phyloP scores from a whole-genome alignment of 495 filamentous ascomycete species.

The Aspergillus steynii region DNA sequence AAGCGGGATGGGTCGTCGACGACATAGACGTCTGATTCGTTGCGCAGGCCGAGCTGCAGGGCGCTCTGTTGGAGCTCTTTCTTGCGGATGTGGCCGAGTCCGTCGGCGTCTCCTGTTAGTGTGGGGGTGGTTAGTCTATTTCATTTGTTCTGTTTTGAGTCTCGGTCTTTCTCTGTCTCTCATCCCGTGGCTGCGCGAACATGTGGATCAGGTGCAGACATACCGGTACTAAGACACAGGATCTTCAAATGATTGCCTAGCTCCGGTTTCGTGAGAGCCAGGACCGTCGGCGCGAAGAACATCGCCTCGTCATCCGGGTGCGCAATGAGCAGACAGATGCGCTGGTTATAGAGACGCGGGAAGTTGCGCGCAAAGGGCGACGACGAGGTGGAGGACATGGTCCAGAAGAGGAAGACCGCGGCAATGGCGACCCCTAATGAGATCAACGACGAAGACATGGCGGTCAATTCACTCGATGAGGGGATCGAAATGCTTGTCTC shows the following conservation, averaged over 20 bases:
- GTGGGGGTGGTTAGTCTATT: slow-evolving; percentile 1
- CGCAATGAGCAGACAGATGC: slow-evolving; percentile 87
- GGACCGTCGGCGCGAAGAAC: slow-evolving; percentile 93
- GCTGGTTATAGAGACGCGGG: slow-evolving; percentile 71
- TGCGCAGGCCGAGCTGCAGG: slow-evolving; percentile 68
- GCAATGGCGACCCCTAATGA: slow-evolving; percentile 35
- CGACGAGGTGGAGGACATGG: slow-evolving; percentile 50
- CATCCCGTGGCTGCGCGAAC: too few relatives aligned
- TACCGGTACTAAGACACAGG: slow-evolving; percentile 84
- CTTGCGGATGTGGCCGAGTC: slow-evolving; percentile 77
- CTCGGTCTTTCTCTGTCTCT: too few relatives aligned
- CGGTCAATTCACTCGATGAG: neutral
- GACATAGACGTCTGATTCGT: slow-evolving; percentile 73
- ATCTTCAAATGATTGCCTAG: slow-evolving; percentile 89
- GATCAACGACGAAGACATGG: slow-evolving; percentile 23
- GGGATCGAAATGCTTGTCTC: neutral
- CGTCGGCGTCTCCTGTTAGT: slow-evolving; percentile 72
- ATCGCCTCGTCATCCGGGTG: slow-evolving; percentile 99
- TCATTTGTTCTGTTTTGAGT: too few relatives aligned
- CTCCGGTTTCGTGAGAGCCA: slow-evolving; percentile 72
- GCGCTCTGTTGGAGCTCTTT: slow-evolving; percentile 81
- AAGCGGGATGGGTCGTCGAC: slow-evolving; percentile 75
- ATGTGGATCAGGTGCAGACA: slow-evolving; percentile 15
- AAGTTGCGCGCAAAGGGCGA: slow-evolving; percentile 67
- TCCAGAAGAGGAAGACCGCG: slow-evolving; percentile 46